phyloP scores from a whole-genome alignment of 176 grass and related monocot species.

The Olyra latifolia region DNA sequence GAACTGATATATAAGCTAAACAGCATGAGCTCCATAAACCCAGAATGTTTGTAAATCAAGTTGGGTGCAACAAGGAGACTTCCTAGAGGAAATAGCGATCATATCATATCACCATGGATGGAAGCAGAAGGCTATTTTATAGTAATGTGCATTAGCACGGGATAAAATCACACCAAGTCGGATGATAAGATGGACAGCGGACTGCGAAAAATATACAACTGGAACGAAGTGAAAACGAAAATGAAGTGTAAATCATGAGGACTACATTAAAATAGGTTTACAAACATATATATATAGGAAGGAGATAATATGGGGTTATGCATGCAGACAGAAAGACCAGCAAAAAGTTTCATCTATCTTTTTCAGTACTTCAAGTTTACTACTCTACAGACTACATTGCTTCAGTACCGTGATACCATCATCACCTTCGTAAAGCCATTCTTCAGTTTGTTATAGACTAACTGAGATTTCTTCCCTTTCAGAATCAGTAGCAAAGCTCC shows the following conservation, averaged over 20 bases:
- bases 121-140: too few relatives aligned
- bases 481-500: slow-evolving; percentile 86
- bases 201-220: too few relatives aligned
- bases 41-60: too few relatives aligned
- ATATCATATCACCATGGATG: too few relatives aligned
- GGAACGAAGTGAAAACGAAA: too few relatives aligned
- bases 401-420: slow-evolving; percentile 96
- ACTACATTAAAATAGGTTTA: slow-evolving; percentile 4
- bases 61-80: too few relatives aligned
- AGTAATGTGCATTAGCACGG: too few relatives aligned
- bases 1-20: too few relatives aligned
- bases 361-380: slow-evolving; percentile 88
- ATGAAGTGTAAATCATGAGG: slow-evolving; percentile 10
- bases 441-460: slow-evolving; percentile 86
- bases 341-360: slow-evolving; percentile 52
- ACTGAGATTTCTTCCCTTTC: slow-evolving; percentile 82
- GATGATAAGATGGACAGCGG: too few relatives aligned
- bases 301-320: background rate
- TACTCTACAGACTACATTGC: slow-evolving; percentile 71
- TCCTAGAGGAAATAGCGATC: too few relatives aligned
- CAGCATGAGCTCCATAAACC: too few relatives aligned
- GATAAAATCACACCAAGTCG: too few relatives aligned
- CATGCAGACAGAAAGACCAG: slow-evolving; percentile 9
- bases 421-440: slow-evolving; percentile 99
- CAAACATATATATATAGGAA: slow-evolving; percentile 20